Evolutionary conservation across 2,329 filamentous ascomycete genomes (phyloP), one percentile per base, ranked within the genome.

Genomic region (Neopestalotiopsis sp.): DNA sequence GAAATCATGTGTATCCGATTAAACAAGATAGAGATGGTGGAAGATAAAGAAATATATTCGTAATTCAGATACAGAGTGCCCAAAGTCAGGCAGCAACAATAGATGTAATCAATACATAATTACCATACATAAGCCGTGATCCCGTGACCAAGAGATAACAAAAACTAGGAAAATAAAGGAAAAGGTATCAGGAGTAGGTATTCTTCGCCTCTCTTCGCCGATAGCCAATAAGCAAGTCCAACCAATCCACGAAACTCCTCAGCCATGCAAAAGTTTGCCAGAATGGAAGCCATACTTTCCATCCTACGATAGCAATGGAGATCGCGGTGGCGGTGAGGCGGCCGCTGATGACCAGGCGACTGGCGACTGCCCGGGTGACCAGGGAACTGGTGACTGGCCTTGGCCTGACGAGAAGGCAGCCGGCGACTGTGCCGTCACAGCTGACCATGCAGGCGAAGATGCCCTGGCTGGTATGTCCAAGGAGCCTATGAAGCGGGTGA

Each of bases 81-180:
- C 45, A 17, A 52, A 52, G n/a, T 17, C 45, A 52, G 20, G 7
- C 20, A 52, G 45, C 45, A 52, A 52, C 45, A 52, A 52, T 52
- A 52, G 45, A 52, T 52, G 45, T 52, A 52, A 52, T 52, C 45
- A 52, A 20, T 52, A 52, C 45, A 52, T 52, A 52, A 52, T 52
- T 52, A 52, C 45, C 45, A 52, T 52, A 52, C 45, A 52, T 38
- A 52, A 52, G 45, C 45, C 45, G 45, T 52, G 45, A 52, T 52
- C 45, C 45, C 45, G 45, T 52, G 45, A n/a, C 45, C 45, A 52
- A 52, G 45, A 52, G 14, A 52, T 52, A 52, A 52, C 42, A 49
- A n/a, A 52, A n/a, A 52, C 10, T n/a, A 20, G 20, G 17, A 20
- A 52, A 52, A 52, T 17, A 52, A 52, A 17, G 45, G n/a, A 52